Conservation (phyloP, 2,329 filamentous ascomycete species). For the Polytolypa hystricis region DNA sequence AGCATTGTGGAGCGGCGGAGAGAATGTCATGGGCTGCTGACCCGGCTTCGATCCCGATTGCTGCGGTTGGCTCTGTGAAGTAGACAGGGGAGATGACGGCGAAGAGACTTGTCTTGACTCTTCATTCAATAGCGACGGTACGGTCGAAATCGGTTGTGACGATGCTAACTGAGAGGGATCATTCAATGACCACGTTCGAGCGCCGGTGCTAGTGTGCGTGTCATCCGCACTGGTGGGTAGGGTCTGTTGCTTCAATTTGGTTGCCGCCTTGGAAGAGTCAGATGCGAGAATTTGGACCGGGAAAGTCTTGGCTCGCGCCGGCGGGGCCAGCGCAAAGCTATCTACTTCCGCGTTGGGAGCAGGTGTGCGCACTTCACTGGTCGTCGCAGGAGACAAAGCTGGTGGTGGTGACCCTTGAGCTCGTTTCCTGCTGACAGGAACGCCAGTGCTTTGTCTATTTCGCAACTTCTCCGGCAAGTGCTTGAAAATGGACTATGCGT, state of each 20-base stretch:
- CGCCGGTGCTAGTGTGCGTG: slow-evolving; percentile 6
- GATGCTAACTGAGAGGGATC: slow-evolving; percentile 5
- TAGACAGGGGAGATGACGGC: slow-evolving; percentile 7
- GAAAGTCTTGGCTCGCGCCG: slow-evolving; percentile 31
- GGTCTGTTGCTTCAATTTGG: slow-evolving; percentile 13
- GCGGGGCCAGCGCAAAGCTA: slow-evolving; percentile 10
- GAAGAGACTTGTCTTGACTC: slow-evolving; percentile 8
- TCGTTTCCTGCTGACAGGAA: slow-evolving; percentile 39
- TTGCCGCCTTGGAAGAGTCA: slow-evolving; percentile 15
- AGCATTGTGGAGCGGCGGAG: slow-evolving; percentile 23
- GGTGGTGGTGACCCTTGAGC: slow-evolving; percentile 13
- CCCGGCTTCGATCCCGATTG: slow-evolving; percentile 5
- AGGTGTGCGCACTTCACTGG: slow-evolving; percentile 13
- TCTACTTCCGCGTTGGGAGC: slow-evolving; percentile 12
- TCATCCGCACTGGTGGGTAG: slow-evolving; percentile 24
- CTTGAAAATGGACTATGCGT: slow-evolving; percentile 68
- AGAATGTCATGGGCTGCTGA: slow-evolving; percentile 15
- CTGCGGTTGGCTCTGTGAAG: slow-evolving; percentile 8
- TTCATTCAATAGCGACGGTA: slow-evolving; percentile 6
- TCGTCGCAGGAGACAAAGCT: slow-evolving; percentile 3
- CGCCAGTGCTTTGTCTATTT: slow-evolving; percentile 37
- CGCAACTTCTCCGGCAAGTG: slow-evolving; percentile 65
- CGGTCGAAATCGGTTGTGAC: slow-evolving; percentile 5
- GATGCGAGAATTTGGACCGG: slow-evolving; percentile 21
- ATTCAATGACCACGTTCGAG: slow-evolving; percentile 1